A percentile compares a stretch with the other conserved stretches of the same genome.
phyloP scores from a whole-genome alignment of 805 yeast species.

The Kodamaea hsintzibuensis region DNA sequence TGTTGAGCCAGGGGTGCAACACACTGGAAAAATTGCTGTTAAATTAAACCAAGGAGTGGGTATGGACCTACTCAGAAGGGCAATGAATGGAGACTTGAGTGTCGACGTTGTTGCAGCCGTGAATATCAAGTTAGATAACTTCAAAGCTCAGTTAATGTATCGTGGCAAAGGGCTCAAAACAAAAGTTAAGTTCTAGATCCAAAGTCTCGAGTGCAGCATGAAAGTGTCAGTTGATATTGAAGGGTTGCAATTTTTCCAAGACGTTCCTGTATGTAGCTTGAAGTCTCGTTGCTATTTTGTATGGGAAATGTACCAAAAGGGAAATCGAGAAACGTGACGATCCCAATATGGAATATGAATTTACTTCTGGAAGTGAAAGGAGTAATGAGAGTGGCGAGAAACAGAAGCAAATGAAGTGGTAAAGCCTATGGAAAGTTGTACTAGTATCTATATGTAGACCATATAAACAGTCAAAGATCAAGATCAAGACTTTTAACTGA shows the following conservation, averaged over 20 bases:
- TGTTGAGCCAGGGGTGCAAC: slow-evolving; percentile 54
- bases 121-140: slow-evolving; percentile 39
- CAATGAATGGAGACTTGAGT: slow-evolving; percentile 50
- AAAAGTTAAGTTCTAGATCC: slow-evolving; percentile 1
- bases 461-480: too few relatives aligned
- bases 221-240: not conserved
- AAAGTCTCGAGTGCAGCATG: too few relatives aligned
- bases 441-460: too few relatives aligned
- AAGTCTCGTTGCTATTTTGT: not conserved
- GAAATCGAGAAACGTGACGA: not conserved
- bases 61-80: slow-evolving; percentile 49
- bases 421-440: too few relatives aligned
- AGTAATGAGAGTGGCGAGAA: not conserved
- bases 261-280: not conserved
- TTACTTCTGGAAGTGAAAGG: not conserved
- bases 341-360: not conserved
- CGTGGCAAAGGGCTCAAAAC: slow-evolving; percentile 42
- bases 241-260: not conserved
- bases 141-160: slow-evolving; percentile 44
- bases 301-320: not conserved
- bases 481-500: too few relatives aligned
- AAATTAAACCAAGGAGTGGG: slow-evolving; percentile 47
- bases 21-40: slow-evolving; percentile 52
- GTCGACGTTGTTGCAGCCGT: slow-evolving; percentile 49
- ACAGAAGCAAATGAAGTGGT: not conserved